Evolutionary conservation across 2,329 filamentous ascomycete species (phyloP), one percentile per base, ranked within the genome.

Genomic region (Ascosphaera acerosa): DNA sequence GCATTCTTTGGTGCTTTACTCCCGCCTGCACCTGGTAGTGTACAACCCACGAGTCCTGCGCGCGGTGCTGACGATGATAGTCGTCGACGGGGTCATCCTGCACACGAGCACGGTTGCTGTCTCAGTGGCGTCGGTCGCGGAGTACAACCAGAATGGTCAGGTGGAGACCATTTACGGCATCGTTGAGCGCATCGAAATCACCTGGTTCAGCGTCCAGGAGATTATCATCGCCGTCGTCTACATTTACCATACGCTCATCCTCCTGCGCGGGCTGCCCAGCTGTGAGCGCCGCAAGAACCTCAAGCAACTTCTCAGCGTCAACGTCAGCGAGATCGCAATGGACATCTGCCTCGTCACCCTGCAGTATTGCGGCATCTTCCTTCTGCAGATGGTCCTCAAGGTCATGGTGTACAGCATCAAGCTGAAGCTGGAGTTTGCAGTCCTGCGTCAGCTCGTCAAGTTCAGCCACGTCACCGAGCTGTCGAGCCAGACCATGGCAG

Each of bases 161-260:
- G n/a, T n/a, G n/a, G n/a, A n/a, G n/a, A n/a, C n/a, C n/a, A n/a
- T n/a, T n/a, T 59, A 57, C 41, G 52, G 54, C 27, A 41, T 57
- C 19, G 55, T 62, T 48, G 64, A 67, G 38, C 61, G 61, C 42
- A 52, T 66, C 12, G 61, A 67, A 40, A 58, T 66, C 42, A 61
- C 59, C 4, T 50, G 61, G 5, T 67, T 67, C 40, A 64, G 59
- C 38, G 33, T 65, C 9, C 64, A 67, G 39, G 64, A 67, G 35
- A 51, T 59, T 31, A 50, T 64, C 36, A 54, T 67, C 31, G 64
- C 61, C 1, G 49, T 15, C 14, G 57, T 61, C 4, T 62, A 61
- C 36, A 50, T 61, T 34, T 57, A 54, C 35, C 52, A 58, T 28
- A 59, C 57, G 3, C 42, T 59, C 18, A 49, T 51, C 10, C 45